Conservation (phyloP, 345 rosid species). For the Odontarrhena argentea region DNA sequence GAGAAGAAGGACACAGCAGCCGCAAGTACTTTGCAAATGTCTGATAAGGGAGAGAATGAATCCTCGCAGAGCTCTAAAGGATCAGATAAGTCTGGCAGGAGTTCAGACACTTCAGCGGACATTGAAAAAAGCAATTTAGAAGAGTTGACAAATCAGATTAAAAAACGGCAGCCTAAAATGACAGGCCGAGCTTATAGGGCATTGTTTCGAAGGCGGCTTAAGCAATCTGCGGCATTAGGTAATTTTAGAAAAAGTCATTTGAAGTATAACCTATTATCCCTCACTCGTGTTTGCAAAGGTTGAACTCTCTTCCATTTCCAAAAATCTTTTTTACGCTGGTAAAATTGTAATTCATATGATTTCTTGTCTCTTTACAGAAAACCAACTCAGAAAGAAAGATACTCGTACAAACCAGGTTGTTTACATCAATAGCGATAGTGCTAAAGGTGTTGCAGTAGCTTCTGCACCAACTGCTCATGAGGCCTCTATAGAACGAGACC, state of each 20-base stretch:
- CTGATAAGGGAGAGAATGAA: constrained; percentile 44
- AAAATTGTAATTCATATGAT: neutral
- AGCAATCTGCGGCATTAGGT: constrained; percentile 44
- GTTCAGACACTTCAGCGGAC: constrained; percentile 27
- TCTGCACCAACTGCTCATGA: neutral
- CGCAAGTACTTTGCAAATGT: constrained; percentile 55
- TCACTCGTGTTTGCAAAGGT: neutral
- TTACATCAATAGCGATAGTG: neutral
- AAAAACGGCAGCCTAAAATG: constrained; percentile 39
- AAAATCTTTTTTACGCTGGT: neutral
- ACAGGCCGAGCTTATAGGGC: constrained; percentile 53
- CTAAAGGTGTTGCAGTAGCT: neutral
- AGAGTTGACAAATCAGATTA: constrained; percentile 45
- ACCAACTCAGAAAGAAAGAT: too few relatives aligned
- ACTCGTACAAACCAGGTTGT: too few relatives aligned
- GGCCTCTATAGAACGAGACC: neutral
- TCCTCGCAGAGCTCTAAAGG: constrained; percentile 45
- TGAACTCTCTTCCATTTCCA: neutral
- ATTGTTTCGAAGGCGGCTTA: constrained; percentile 41
- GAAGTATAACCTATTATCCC: neutral
- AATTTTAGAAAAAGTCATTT: neutral
- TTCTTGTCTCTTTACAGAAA: constrained; percentile 4
- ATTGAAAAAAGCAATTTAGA: constrained; percentile 42
- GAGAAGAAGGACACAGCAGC: constrained; percentile 42
- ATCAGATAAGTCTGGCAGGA: constrained; percentile 46